phyloP scores from a whole-genome alignment of 495 filamentous ascomycete species.

The Daldinia concentrica region DNA sequence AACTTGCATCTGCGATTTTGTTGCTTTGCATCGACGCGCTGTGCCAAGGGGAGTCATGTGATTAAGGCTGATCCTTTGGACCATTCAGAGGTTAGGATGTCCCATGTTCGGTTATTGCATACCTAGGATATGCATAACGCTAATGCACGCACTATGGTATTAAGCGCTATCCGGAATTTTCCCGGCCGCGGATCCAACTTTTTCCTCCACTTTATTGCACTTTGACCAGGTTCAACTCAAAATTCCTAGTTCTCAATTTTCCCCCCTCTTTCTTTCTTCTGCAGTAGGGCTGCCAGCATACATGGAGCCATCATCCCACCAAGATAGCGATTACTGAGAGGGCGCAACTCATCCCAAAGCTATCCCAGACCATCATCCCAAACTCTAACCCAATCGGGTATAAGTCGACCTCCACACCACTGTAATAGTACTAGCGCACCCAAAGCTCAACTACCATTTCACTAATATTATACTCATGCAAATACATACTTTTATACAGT shows the following conservation, averaged over 20 bases:
- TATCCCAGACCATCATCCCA: too few species aligned
- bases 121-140: constrained; percentile 14
- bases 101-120: constrained; percentile 35
- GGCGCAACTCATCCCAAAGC: too few species aligned
- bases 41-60: constrained; percentile 44
- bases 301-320: constrained; percentile 7
- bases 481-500: too few species aligned
- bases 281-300: constrained; percentile 30
- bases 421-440: too few species aligned
- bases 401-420: too few species aligned
- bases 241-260: not conserved
- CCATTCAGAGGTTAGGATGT: constrained; percentile 30
- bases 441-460: too few species aligned
- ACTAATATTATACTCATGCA: too few species aligned
- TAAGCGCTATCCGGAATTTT: constrained; percentile 29
- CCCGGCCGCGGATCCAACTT: constrained; percentile 10
- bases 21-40: constrained; percentile 36
- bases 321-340: constrained; percentile 2
- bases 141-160: constrained; percentile 5
- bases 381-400: too few species aligned
- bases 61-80: not conserved
- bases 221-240: not conserved
- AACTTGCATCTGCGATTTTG: constrained; percentile 19
- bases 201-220: constrained; percentile 1
- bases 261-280: constrained; percentile 8